Conservation (phyloP, 2,329 filamentous ascomycete species). For the Rhynchosporium secalis region DNA sequence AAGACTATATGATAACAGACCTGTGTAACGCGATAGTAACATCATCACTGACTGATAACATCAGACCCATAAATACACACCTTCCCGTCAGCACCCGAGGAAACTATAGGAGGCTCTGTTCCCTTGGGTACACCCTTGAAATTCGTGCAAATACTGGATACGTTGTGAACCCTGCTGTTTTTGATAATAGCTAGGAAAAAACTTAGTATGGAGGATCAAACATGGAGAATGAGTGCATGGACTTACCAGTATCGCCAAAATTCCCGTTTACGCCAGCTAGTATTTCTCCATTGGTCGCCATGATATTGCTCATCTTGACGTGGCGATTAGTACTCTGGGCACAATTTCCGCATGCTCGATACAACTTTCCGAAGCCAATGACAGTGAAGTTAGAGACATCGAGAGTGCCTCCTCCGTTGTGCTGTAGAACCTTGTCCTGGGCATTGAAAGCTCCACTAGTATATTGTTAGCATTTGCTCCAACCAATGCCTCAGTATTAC, state of each 20-base stretch:
- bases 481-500: too few relatives aligned
- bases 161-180: conserved; percentile 40
- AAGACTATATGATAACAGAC: neutral
- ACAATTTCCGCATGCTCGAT: conserved; percentile 54
- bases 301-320: conserved; percentile 46
- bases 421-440: conserved; percentile 44
- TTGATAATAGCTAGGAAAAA: conserved; percentile 41
- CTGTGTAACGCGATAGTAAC: neutral
- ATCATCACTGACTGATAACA: conserved; percentile 16
- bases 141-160: conserved; percentile 27
- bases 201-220: conserved; percentile 27
- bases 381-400: conserved; percentile 43
- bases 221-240: neutral
- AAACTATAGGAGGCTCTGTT: conserved; percentile 43
- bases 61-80: conserved; percentile 37
- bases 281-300: conserved; percentile 42
- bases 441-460: conserved; percentile 45
- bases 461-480: too few relatives aligned
- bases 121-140: conserved; percentile 43
- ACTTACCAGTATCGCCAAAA: conserved; percentile 47
- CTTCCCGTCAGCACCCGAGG: conserved; percentile 42
- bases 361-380: conserved; percentile 49
- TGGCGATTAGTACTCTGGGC: conserved; percentile 32
- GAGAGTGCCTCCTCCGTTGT: conserved; percentile 45
- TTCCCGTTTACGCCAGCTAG: conserved; percentile 40